Evolutionary conservation across 306 rosid genomes (phyloP).

Genomic region (Betula pendula): DNA sequence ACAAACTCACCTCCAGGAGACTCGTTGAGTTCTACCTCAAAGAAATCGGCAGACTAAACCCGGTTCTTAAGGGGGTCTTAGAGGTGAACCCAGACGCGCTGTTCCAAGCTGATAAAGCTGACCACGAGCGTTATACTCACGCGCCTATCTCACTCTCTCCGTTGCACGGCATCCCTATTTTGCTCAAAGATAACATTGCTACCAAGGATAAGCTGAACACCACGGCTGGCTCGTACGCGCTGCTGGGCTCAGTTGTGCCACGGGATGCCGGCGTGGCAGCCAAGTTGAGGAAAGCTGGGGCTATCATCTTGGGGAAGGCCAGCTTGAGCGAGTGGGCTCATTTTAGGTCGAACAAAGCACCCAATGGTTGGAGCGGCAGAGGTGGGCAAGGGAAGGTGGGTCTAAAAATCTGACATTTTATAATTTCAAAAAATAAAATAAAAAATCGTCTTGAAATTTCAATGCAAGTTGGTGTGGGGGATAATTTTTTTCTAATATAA

Average conservation of each 20-base stretch:
- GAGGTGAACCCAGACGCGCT: slow-evolving; percentile 57
- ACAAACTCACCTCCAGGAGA: slow-evolving; percentile 39
- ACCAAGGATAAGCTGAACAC: slow-evolving; percentile 64
- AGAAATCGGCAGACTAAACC: slow-evolving; percentile 45
- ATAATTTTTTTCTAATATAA: too few relatives aligned
- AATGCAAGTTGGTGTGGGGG: too few relatives aligned
- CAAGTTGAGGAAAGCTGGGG: slow-evolving; percentile 50
- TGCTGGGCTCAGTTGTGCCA: slow-evolving; percentile 55
- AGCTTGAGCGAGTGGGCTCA: slow-evolving; percentile 53
- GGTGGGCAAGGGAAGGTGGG: slow-evolving; percentile 56
- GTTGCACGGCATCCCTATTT: slow-evolving; percentile 60
- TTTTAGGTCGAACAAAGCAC: slow-evolving; percentile 30
- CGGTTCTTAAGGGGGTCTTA: slow-evolving; percentile 41
- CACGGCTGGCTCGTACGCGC: slow-evolving; percentile 55
- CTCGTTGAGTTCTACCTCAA: slow-evolving; percentile 42
- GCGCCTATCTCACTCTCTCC: neutral
- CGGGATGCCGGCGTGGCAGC: slow-evolving; percentile 49
- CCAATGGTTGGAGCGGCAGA: slow-evolving; percentile 53
- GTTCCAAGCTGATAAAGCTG: slow-evolving; percentile 48
- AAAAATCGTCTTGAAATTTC: too few relatives aligned
- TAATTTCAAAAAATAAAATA: too few relatives aligned
- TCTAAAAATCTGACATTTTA: too few relatives aligned
- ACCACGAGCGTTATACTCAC: slow-evolving; percentile 35
- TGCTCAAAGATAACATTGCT: slow-evolving; percentile 62
- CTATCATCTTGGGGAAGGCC: slow-evolving; percentile 61